Evolutionary conservation across 176 grass and related monocot species (phyloP), one percentile per base, ranked within the genome.

Genomic region (Avena atlantica): DNA sequence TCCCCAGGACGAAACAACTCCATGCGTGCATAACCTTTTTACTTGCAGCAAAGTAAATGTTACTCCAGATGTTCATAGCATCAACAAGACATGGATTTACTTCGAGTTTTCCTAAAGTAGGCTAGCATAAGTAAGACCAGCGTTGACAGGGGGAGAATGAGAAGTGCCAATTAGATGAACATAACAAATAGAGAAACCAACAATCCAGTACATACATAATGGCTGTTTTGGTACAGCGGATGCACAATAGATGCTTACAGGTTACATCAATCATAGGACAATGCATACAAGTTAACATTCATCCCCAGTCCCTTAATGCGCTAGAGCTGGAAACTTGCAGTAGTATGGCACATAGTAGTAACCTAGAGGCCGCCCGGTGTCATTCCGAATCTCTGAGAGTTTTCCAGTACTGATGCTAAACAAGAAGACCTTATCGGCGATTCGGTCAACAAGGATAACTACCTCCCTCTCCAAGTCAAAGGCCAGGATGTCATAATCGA

Each of bases 401-500:
- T 58, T 81, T 7, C 79, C 78, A 63, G 29, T 88, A 10, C 23
- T 66, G 8, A 83, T 50, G 65, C 74, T 81, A 64, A 74, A 82
- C 10, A 36, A 76, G 74, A 88, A 16, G 62, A 88, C 50, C 5
- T 23, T 66, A 60, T 79, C 7, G 12, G 4, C 24, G 31, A 37
- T 55, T 31, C 24, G 27, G 31, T 88, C 77, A 34, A 3, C 49
- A 55, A 77, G 49, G 42, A 55, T 55, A 77, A 77, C 25, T 4
- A 77, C 3, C n/a, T 34, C 74, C 25, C 24, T 83, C 72, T 88
- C 67, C 9, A 71, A 47, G 55, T 73, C 56, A 81, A 81, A 9
- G 37, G 29, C n/a, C 61, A 74, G 34, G 82, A 74, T 73, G 51
- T 49, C 19, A 74, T 81, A 74, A 17, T 78, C 36, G 37, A 78